phyloP scores from a whole-genome alignment of 78 protist species.

The Chrysochromulina parva region DNA sequence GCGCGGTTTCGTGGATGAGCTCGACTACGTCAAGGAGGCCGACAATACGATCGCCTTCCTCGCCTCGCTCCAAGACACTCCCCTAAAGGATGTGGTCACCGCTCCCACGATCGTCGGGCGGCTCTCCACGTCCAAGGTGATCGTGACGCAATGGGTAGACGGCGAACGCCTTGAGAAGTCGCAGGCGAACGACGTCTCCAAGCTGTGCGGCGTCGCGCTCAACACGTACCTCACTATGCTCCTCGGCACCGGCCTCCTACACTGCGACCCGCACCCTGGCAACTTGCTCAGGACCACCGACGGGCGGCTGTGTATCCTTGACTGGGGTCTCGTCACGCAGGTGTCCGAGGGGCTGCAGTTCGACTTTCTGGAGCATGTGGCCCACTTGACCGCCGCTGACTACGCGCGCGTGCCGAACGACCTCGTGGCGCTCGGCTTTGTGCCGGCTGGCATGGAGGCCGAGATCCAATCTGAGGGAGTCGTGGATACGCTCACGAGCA shows the following conservation, averaged over 20 bases:
- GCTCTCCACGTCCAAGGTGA: not conserved
- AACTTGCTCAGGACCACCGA: constrained; percentile 33
- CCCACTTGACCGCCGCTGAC: not conserved
- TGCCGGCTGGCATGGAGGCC: constrained; percentile 15
- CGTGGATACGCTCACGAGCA: not conserved
- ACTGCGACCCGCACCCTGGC: constrained; percentile 51
- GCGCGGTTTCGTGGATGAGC: constrained; percentile 19
- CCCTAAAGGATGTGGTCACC: not conserved
- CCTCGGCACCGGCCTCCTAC: constrained; percentile 16
- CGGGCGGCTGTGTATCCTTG: constrained; percentile 43
- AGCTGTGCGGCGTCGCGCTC: constrained; percentile 27
- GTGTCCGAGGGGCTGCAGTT: not conserved
- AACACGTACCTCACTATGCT: constrained; percentile 45
- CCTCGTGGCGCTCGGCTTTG: constrained; percentile 21
- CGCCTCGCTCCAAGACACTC: not conserved
- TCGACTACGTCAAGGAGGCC: constrained; percentile 20
- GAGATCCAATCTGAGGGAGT: not conserved
- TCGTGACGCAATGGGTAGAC: constrained; percentile 17
- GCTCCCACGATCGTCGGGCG: not conserved
- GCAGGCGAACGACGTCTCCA: not conserved
- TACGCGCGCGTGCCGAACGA: not conserved
- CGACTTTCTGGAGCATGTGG: constrained; percentile 2
- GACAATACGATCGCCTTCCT: not conserved
- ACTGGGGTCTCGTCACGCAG: constrained; percentile 22
- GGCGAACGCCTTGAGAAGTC: not conserved